These are phyloP conservation scores for Piloderma croceum DNA, from an alignment of 768 basidiomycete genomes.

Conservation along the genomic window DNA sequence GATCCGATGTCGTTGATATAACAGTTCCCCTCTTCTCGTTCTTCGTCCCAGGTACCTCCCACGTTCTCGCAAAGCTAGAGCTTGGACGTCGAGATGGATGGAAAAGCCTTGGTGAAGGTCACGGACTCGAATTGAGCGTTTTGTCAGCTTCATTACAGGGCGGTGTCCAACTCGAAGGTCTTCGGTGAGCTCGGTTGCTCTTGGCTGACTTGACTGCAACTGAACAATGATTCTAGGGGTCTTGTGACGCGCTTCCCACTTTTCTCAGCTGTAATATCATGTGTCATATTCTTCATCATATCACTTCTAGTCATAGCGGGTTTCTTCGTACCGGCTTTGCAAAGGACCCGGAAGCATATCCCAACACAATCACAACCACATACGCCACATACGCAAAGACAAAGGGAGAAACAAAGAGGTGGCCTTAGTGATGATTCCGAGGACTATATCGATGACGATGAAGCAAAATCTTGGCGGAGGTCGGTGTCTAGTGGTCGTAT, in stretches of 20 bases:
- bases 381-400: slow-evolving; percentile 5
- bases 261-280: slow-evolving; percentile 42
- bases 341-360: too few relatives aligned
- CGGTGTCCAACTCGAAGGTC: slow-evolving; percentile 56
- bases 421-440: neutral
- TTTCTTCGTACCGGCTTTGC: slow-evolving; percentile 47
- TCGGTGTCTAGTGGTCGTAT: neutral
- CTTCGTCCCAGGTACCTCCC: slow-evolving; percentile 43
- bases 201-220: neutral
- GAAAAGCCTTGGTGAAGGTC: slow-evolving; percentile 61
- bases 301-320: slow-evolving; percentile 40
- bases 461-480: slow-evolving; percentile 4
- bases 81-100: slow-evolving; percentile 72
- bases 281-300: slow-evolving; percentile 42
- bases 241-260: slow-evolving; percentile 67
- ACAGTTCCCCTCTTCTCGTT: slow-evolving; percentile 54
- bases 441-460: slow-evolving; percentile 14
- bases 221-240: slow-evolving; percentile 39
- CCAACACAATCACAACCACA: too few relatives aligned
- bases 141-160: slow-evolving; percentile 57
- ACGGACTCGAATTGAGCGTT: slow-evolving; percentile 71
- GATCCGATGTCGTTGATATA: slow-evolving; percentile 35
- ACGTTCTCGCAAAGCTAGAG: slow-evolving; percentile 55
- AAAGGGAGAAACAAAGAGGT: slow-evolving; percentile 2
- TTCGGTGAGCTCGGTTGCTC: slow-evolving; percentile 48